A percentile compares a stretch with the other conserved stretches of the same genome.
Evolutionary conservation across 768 basidiomycete species (phyloP).

Genomic region (Phlegmacium glaucopus): DNA sequence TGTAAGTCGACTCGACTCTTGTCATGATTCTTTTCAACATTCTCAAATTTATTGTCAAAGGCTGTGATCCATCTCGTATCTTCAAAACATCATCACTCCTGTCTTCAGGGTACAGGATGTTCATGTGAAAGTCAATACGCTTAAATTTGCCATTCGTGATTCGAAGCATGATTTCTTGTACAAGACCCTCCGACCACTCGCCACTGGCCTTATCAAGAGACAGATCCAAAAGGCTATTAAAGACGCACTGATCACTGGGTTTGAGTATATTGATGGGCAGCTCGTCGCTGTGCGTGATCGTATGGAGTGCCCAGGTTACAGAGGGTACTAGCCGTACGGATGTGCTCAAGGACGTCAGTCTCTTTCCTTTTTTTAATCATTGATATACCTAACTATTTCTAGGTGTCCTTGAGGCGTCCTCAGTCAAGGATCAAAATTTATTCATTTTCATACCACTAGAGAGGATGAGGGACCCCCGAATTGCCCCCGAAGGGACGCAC

Average conservation of each 20-base stretch:
- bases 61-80: too few relatives aligned
- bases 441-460: too few relatives aligned
- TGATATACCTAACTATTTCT: neutral
- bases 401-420: too few relatives aligned
- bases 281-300: slow-evolving; percentile 83
- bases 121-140: slow-evolving; percentile 79
- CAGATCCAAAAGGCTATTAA: slow-evolving; percentile 52
- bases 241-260: slow-evolving; percentile 71
- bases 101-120: too few relatives aligned
- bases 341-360: slow-evolving; percentile 56
- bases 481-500: too few relatives aligned
- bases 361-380: neutral
- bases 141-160: slow-evolving; percentile 90
- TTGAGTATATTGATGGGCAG: slow-evolving; percentile 89
- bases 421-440: too few relatives aligned
- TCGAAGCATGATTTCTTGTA: slow-evolving; percentile 88
- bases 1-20: too few relatives aligned
- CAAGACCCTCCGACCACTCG: slow-evolving; percentile 78
- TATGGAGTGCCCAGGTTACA: slow-evolving; percentile 53
- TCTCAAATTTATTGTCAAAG: too few relatives aligned
- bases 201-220: slow-evolving; percentile 79
- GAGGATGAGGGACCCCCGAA: too few relatives aligned
- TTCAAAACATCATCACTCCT: too few relatives aligned
- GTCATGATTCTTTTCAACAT: too few relatives aligned
- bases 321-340: slow-evolving; percentile 37